These are phyloP conservation scores for Stemphylium beticola DNA, from an alignment of 2,329 filamentous ascomycete genomes.

Conservation along the genomic window DNA sequence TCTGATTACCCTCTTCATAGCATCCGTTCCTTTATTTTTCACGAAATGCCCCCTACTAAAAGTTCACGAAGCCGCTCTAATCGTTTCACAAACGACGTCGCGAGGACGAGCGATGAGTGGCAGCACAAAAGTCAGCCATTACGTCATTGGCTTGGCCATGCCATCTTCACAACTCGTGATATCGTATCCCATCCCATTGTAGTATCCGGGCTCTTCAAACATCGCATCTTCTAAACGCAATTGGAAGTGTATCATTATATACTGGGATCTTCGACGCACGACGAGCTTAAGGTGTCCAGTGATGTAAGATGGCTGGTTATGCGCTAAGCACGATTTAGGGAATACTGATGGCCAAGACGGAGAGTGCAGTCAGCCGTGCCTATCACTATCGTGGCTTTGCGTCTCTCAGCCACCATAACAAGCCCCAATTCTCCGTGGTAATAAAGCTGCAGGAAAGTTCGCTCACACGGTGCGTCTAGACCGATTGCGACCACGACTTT, in stretches of 20 bases:
- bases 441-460: conserved; percentile 28
- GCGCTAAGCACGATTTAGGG: conserved; percentile 16
- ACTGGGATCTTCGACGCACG: not conserved
- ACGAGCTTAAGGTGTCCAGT: conserved; percentile 1
- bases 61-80: too few species aligned
- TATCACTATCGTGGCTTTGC: not conserved
- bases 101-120: not conserved
- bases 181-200: not conserved
- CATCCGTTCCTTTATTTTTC: too few species aligned
- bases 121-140: not conserved
- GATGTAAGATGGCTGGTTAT: not conserved
- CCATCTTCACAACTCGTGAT: not conserved
- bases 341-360: conserved; percentile 25
- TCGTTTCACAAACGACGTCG: too few species aligned
- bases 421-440: conserved; percentile 16
- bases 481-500: not conserved
- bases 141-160: not conserved
- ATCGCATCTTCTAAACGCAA: not conserved
- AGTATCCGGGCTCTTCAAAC: not conserved
- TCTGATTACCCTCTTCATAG: too few species aligned
- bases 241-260: not conserved
- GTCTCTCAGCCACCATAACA: not conserved
- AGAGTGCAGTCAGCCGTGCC: not conserved
- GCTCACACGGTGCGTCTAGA: not conserved
- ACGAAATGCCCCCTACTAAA: too few species aligned